Evolutionary conservation across 371 early-diverging fungal species (phyloP).

Genomic region (Mucor plumbeus): DNA sequence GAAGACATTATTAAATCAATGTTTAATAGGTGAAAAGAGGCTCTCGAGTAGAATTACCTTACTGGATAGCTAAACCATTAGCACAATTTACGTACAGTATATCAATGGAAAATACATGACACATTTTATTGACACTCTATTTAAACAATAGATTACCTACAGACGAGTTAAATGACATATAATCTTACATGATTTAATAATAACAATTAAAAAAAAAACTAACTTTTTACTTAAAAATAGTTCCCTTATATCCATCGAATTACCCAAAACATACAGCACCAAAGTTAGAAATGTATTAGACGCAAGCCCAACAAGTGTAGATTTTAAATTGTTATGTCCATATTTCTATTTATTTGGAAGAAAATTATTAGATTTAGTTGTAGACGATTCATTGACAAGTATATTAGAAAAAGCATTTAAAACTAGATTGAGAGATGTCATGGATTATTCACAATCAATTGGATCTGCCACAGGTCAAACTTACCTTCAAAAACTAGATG

Average conservation of each 20-base stretch:
- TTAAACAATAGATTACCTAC: constrained; percentile 7
- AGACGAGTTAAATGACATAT: constrained; percentile 3
- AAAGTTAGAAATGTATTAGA: constrained; percentile 50
- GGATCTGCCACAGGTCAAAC: constrained; percentile 37
- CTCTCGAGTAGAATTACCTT: constrained; percentile 48
- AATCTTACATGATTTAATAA: background rate
- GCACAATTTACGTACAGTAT: constrained; percentile 44
- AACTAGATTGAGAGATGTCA: constrained; percentile 38
- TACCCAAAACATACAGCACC: constrained; percentile 45
- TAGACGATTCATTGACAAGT: constrained; percentile 34
- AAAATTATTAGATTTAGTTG: constrained; percentile 40
- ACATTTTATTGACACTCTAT: no score
- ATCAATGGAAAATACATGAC: background rate
- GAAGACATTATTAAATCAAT: background rate
- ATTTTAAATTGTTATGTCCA: constrained; percentile 43
- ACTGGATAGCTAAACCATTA: constrained; percentile 51
- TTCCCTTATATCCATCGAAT: constrained; percentile 37
- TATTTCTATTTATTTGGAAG: constrained; percentile 53
- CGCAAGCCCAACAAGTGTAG: constrained; percentile 44
- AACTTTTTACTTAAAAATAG: constrained; percentile 11
- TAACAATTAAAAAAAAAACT: background rate
- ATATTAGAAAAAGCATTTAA: constrained; percentile 48
- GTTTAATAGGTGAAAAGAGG: background rate
- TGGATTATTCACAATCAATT: constrained; percentile 45
- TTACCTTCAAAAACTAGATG: constrained; percentile 50